Base-by-base conservation (phyloP, 139 green algal genomes). In the Picochlorum sp. region DNA sequence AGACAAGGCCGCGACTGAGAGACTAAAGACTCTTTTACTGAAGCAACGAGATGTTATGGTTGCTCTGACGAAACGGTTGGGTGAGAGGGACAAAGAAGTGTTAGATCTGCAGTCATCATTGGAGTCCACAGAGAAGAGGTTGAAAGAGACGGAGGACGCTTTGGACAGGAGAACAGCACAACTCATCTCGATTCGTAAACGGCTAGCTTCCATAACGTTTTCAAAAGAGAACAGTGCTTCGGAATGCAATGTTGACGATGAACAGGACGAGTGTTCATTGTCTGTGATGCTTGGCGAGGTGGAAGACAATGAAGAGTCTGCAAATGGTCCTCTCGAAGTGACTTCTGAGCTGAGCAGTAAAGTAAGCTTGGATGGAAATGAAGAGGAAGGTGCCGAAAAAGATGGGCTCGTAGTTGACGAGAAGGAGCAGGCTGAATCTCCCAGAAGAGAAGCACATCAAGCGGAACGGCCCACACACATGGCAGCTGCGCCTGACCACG, bases 21-120 rank as follows among this genome's bases (percentile, higher is more conserved):
- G 84, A 16, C 95, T 95, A 77, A 95, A 94, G 81, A 70, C 80
- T 58, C 85, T 97, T 63, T 83, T 97, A 71, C 62, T 96, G 44
- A 96, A 96, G 79, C 91, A 97, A 86, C 81, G 91, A 4, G 90
- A 98, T 85, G 95, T 98, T 79, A 98, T 98, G 92, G 94, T 95
- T n/a, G 88, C 84, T 4, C 86, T 97, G 30, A 97, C 91, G 6
- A 79, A 81, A 15, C 81, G 90, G 3, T 80, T 97, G 31, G 91
- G 89, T 49, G 88, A 98, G 73, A 75, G 92, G 4, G 92, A 98
- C 51, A 90, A 95, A 69, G 84, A 91, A 63, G 91, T 98, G 45
- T 75, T 91, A 60, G 70, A 66, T 11, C 72, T 95, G 68, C 89
- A 96, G 76, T 83, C 92, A 64, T 86, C 96, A 75, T 63, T 98